Conservation (phyloP, 2,329 filamentous ascomycete genomes). For the Fusarium praegraminearum region DNA sequence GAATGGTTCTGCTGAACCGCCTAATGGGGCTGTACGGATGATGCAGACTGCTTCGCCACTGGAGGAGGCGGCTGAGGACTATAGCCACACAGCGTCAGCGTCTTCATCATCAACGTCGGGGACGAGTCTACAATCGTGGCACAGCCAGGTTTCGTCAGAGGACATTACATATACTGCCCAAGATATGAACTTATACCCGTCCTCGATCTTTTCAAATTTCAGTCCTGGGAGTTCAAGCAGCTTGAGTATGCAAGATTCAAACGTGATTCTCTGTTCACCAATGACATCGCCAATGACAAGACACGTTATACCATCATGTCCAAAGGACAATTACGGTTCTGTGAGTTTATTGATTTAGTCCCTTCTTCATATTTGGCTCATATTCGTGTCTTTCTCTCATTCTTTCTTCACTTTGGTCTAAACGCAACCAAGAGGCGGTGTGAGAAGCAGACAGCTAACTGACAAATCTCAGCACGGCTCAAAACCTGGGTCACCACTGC, state of each 20-base stretch:
- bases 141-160: not conserved
- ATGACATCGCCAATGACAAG: not conserved
- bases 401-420: no score
- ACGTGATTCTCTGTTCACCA: not conserved
- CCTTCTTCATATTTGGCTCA: not conserved
- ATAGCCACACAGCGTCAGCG: conserved; percentile 1
- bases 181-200: conserved; percentile 3
- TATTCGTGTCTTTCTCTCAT: no score
- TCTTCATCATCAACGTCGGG: not conserved
- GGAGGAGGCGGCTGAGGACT: not conserved
- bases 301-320: not conserved
- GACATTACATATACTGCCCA: not conserved
- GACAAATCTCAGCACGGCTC: not conserved
- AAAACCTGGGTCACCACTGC: not conserved
- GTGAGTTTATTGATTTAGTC: not conserved
- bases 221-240: conserved; percentile 3
- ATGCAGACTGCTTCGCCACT: conserved; percentile 3
- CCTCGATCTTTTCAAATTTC: not conserved
- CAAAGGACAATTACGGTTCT: not conserved
- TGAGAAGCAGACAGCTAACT: not conserved
- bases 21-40: not conserved
- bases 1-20: conserved; percentile 1
- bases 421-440: not conserved
- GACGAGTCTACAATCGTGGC: not conserved
- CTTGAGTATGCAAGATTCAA: conserved; percentile 2